Evolutionary conservation across 176 grass and related monocot species (phyloP).

Genomic region (Avena atlantica): DNA sequence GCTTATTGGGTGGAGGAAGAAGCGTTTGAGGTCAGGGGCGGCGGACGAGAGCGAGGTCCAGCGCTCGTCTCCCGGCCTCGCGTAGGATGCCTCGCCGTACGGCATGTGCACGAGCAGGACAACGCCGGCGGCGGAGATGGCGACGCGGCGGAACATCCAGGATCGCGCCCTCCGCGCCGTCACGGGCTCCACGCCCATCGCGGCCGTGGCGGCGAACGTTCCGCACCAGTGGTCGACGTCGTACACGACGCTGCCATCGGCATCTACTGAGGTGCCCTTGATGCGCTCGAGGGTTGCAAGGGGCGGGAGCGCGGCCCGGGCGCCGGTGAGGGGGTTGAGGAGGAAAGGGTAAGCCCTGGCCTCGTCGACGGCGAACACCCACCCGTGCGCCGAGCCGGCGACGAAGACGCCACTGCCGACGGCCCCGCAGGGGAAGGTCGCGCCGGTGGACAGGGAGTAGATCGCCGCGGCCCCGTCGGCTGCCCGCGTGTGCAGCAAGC

Average conservation of each 20-base stretch:
- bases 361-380: slow-evolving; percentile 31
- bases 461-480: background rate
- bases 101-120: slow-evolving; percentile 18
- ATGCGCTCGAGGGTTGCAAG: slow-evolving; percentile 10
- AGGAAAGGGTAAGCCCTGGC: slow-evolving; percentile 32
- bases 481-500: background rate
- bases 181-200: background rate
- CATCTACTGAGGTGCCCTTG: background rate
- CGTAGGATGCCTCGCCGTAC: background rate
- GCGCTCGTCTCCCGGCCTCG: slow-evolving; percentile 2
- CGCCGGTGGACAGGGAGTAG: slow-evolving; percentile 22
- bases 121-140: background rate
- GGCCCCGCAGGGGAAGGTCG: background rate
- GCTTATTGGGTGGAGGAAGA: background rate
- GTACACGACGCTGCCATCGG: background rate
- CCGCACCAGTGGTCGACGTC: background rate
- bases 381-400: slow-evolving; percentile 34
- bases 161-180: background rate
- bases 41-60: slow-evolving; percentile 8
- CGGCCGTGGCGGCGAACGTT: background rate
- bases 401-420: background rate
- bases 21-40: background rate
- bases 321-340: slow-evolving; percentile 34
- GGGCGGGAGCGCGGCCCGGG: background rate
- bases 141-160: background rate